These are phyloP conservation scores for Laguncularia racemosa DNA, from an alignment of 345 rosid genomes.

Conservation along the genomic window DNA sequence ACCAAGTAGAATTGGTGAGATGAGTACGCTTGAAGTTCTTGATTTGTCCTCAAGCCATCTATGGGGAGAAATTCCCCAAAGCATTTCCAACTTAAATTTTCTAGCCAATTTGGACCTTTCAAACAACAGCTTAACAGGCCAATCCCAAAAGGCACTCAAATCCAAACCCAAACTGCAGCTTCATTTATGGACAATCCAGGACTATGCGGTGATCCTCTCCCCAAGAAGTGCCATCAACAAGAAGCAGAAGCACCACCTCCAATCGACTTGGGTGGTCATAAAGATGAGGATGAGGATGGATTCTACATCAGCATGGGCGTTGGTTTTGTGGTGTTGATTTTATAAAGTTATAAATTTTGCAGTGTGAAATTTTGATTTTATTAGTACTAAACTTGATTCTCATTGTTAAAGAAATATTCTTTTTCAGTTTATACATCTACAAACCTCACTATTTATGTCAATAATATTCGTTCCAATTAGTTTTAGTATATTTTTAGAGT, in stretches of 20 bases:
- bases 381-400: too few species aligned
- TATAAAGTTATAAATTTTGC: too few species aligned
- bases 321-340: conserved; percentile 3
- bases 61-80: conserved; percentile 18
- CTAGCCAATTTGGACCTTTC: conserved; percentile 19
- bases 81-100: conserved; percentile 8
- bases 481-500: too few species aligned
- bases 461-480: too few species aligned
- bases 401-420: too few species aligned
- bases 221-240: background rate
- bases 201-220: conserved; percentile 7
- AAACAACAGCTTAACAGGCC: conserved; percentile 15
- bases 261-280: background rate
- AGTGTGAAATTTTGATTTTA: too few species aligned
- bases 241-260: conserved; percentile 1
- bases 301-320: background rate
- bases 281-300: background rate
- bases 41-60: conserved; percentile 21
- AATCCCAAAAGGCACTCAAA: background rate
- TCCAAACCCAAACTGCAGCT: background rate
- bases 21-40: conserved; percentile 16
- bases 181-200: background rate
- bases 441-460: too few species aligned
- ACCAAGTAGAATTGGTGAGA: conserved; percentile 5
- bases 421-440: too few species aligned